Evolutionary conservation across 495 filamentous ascomycete species (phyloP), one percentile per base, ranked within the genome.

Genomic region (Penicillium cosmopolitanum): DNA sequence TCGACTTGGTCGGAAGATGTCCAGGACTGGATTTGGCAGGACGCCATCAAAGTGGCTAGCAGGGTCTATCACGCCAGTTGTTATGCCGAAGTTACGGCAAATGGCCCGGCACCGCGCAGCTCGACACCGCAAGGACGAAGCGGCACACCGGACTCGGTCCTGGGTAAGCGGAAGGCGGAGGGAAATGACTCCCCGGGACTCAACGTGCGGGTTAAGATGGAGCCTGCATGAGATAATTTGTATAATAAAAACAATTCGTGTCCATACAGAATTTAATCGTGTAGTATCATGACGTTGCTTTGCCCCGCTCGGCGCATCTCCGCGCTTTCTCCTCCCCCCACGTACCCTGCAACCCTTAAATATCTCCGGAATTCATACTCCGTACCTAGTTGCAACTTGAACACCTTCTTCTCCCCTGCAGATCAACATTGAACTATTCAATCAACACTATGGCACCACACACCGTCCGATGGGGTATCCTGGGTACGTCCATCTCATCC

Each of bases 11-110:
- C 92, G 16, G 91, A 96, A 61, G 91, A 95, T 59, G 89, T 86
- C 18, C 92, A 97, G 71, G 92, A 98, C 60, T 97, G 92, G 81
- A 96, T 98, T 33, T 98, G 96, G 92, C 90, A 89, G 77, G 94
- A 98, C 73, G 89, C 95, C 1, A 78, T 90, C 50, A 84, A 86
- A 65, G 82, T 94, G 38, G 89, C 87, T n/a, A 83, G 78, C 51
- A 85, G 90, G 58, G 87, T 96, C 15, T 97, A 90, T 56, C 95
- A 98, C 74, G 92, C 90, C 19, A 95, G 84, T 55, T 98, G 96
- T 63, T 89, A 94, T 69, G 83, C 83, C 40, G 94, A 98, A 76
- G 90, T 92, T 8, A 89, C 82, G 58, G 89, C 86, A 70, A 88
- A 90, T 60, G 73, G 79, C 2, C 68, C 75, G 25, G 58, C 67